A percentile compares a stretch with the other conserved stretches of the same genome.
Evolutionary conservation across 208 protist species (phyloP).

Genomic region (Leishmania aethiopica): DNA sequence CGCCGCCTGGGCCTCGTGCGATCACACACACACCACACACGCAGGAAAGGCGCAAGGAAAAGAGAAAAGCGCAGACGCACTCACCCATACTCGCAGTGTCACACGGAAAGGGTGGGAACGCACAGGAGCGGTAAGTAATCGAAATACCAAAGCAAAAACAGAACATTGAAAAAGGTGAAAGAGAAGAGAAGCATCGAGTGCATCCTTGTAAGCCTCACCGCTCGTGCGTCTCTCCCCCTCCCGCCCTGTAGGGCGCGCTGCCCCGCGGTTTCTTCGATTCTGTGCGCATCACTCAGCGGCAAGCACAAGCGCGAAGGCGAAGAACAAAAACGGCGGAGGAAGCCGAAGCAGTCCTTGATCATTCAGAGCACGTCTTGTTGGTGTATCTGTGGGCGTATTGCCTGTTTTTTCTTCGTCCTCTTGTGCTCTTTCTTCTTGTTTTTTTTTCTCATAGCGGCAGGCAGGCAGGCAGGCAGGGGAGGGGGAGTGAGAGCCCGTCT

Average conservation of each 20-base stretch:
- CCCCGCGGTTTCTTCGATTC: too few relatives aligned
- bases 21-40: not conserved
- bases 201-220: not conserved
- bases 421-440: not conserved
- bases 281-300: too few relatives aligned
- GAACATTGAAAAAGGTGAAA: not conserved
- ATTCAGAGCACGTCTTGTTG: constrained; percentile 1
- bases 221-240: not conserved
- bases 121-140: not conserved
- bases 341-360: not conserved
- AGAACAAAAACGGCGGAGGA: not conserved
- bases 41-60: not conserved
- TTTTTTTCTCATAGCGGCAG: too few relatives aligned
- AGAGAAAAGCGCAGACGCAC: not conserved
- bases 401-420: not conserved
- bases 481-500: too few relatives aligned
- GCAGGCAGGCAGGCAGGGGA: too few relatives aligned
- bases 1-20: not conserved
- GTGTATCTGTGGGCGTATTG: not conserved
- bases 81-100: not conserved
- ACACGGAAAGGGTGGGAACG: not conserved
- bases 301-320: too few relatives aligned
- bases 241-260: too few relatives aligned
- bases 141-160: not conserved
- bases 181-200: not conserved